Evolutionary conservation across 2,329 filamentous ascomycete genomes (phyloP), one percentile per base, ranked within the genome.

Genomic region (Byssochlamys sp.): DNA sequence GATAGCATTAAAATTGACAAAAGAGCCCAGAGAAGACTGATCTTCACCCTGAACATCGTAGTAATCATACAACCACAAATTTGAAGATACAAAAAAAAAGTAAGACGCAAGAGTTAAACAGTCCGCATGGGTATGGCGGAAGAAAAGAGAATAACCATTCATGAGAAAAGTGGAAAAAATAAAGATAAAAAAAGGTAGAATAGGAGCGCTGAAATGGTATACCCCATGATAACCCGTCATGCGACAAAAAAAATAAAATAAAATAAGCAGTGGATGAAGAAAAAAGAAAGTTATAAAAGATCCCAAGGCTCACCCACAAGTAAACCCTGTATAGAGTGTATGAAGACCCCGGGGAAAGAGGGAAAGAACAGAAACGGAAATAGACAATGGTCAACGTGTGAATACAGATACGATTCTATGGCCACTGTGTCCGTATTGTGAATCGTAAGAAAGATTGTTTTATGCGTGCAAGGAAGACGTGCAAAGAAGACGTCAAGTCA

Each of bases 361-460:
- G 33, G 7, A 25, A 45, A 27, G 7, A n/a, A 29, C 45, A 27
- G 27, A 55, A n/a, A 31, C 28, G 52, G 59, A 52, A 58, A 65
- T 45, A 45, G n/a, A 19, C 39, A 45, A 39, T 19, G 14, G 39
- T 45, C 12, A 14, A 45, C 5, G 5, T 45, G n/a, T 24, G 19
- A 45, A 45, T 45, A 45, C 39, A 45, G 39, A 24, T 19, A n/a
- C 39, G n/a, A 45, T 45, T 7, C 14, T 45, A 45, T 45, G 14
- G 39, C 39, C 35, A 45, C n/a, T 45, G n/a, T 45, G 35, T 14
- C 14, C 35, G 35, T 11, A 39, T 39, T n/a, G 12, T 11, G 14
- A 45, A 45, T 45, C 12, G 39, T 45, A 31, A 14, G 14, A 33
- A 12, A 45, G 14, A 45, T 19, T 45, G 39, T 45, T 33, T 19